Conservation (phyloP, 352 stramenopile species). For the Peronosclerospora sorghi region DNA sequence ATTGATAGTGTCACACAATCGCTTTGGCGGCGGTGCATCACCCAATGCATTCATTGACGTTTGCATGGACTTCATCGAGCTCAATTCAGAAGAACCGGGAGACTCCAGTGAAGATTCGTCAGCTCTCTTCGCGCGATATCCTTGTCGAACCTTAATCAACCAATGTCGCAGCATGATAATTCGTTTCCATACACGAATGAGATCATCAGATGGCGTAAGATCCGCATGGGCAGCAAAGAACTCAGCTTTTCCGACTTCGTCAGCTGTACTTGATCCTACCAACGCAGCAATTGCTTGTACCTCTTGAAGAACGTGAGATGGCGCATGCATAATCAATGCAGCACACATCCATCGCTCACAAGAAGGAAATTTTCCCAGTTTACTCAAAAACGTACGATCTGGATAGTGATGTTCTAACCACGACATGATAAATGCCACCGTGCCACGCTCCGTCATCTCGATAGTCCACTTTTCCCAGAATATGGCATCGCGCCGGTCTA, state of each 20-base stretch:
- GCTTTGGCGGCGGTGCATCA: background rate
- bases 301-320: constrained; percentile 62
- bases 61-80: background rate
- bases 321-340: constrained; percentile 71
- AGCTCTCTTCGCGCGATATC: constrained; percentile 53
- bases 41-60: background rate
- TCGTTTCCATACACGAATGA: constrained; percentile 65
- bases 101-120: constrained; percentile 21
- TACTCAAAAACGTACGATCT: constrained; percentile 69
- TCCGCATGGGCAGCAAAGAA: constrained; percentile 39
- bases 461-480: constrained; percentile 49
- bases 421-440: constrained; percentile 44
- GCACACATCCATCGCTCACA: constrained; percentile 66
- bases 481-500: constrained; percentile 23
- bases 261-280: constrained; percentile 14
- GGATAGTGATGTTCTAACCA: constrained; percentile 70
- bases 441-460: constrained; percentile 48
- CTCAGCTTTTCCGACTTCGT: constrained; percentile 15
- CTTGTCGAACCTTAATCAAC: constrained; percentile 73
- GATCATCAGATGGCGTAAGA: constrained; percentile 59
- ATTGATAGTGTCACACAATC: constrained; percentile 19
- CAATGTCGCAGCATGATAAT: constrained; percentile 75
- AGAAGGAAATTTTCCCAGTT: constrained; percentile 53
- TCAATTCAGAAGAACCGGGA: background rate
- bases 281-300: constrained; percentile 61